A percentile compares a stretch with the other conserved stretches of the same genome.
These are phyloP conservation scores for Raffaelea albimanens DNA, from an alignment of 2,329 filamentous ascomycete species.

Conservation along the genomic window DNA sequence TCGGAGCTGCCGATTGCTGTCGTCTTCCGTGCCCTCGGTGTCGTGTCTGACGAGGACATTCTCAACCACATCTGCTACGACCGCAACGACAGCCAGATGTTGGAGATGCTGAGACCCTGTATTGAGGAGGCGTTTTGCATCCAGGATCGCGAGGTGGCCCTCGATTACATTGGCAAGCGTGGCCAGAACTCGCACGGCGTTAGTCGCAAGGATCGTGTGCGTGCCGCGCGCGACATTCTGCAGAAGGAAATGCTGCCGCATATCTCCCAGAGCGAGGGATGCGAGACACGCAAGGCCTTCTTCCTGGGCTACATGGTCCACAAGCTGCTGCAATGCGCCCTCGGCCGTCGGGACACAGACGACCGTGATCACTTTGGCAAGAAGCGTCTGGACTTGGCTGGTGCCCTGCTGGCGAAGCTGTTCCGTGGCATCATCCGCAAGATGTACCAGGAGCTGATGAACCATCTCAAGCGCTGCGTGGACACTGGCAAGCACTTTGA, in stretches of 20 bases:
- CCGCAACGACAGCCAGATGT: constrained; percentile 88
- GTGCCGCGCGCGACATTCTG: constrained; percentile 86
- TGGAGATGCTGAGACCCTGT: constrained; percentile 94
- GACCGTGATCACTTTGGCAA: constrained; percentile 99
- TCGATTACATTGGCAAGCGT: constrained; percentile 93
- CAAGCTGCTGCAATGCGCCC: constrained; percentile 82
- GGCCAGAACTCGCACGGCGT: constrained; percentile 63
- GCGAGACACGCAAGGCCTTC: constrained; percentile 92
- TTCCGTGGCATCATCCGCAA: constrained; percentile 89
- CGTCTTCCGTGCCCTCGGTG: constrained; percentile 88
- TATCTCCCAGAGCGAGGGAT: constrained; percentile 90
- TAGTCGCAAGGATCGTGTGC: constrained; percentile 77
- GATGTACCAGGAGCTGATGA: constrained; percentile 82
- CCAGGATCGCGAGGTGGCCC: constrained; percentile 85
- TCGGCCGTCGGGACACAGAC: constrained; percentile 88
- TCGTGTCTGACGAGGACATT: constrained; percentile 96
- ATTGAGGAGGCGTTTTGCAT: constrained; percentile 96
- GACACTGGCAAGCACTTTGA: constrained; percentile 86
- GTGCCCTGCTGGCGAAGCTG: constrained; percentile 87
- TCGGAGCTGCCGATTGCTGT: constrained; percentile 87
- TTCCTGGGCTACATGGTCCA: constrained; percentile 99
- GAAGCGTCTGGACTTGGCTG: constrained; percentile 92
- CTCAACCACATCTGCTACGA: constrained; percentile 97
- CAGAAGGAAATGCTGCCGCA: constrained; percentile 96
- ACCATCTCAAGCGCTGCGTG: constrained; percentile 85